Conservation (phyloP, 192 early-diverging fungal species). For the Gonapodya sp. region DNA sequence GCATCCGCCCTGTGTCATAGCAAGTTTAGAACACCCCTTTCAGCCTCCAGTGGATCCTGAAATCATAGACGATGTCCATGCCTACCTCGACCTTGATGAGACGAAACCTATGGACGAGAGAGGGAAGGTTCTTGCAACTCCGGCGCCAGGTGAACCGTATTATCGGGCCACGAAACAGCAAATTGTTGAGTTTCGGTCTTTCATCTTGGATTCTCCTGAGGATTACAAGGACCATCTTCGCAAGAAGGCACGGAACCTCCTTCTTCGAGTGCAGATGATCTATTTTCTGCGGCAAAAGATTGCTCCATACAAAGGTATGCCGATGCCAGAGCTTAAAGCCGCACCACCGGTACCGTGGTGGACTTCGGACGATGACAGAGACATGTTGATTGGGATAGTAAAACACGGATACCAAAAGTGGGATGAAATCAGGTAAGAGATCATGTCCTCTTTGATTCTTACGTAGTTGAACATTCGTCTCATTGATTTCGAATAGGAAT, state of each 20-base stretch:
- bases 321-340: conserved; percentile 60
- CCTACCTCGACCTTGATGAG: conserved; percentile 20
- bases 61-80: conserved; percentile 50
- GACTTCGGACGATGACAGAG: conserved; percentile 67
- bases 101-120: conserved; percentile 10
- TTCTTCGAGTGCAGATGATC: conserved; percentile 65
- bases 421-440: conserved; percentile 15
- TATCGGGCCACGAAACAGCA: conserved; percentile 53
- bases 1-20: too few relatives aligned
- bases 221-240: conserved; percentile 68
- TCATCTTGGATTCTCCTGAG: conserved; percentile 55
- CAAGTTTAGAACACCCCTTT: too few relatives aligned
- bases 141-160: conserved; percentile 35
- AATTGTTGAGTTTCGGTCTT: conserved; percentile 57
- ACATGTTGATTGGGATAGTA: conserved; percentile 65
- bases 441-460: conserved; percentile 7
- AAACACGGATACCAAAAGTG: conserved; percentile 67
- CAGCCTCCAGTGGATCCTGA: conserved; percentile 45
- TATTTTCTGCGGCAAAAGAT: conserved; percentile 62
- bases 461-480: conserved; percentile 13
- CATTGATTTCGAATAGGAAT: conserved; percentile 31
- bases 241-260: conserved; percentile 58
- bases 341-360: conserved; percentile 51
- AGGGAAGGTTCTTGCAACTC: not conserved
- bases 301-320: conserved; percentile 48